Conservation (phyloP, 345 rosid genomes). For the Lagerstroemia speciosa region DNA sequence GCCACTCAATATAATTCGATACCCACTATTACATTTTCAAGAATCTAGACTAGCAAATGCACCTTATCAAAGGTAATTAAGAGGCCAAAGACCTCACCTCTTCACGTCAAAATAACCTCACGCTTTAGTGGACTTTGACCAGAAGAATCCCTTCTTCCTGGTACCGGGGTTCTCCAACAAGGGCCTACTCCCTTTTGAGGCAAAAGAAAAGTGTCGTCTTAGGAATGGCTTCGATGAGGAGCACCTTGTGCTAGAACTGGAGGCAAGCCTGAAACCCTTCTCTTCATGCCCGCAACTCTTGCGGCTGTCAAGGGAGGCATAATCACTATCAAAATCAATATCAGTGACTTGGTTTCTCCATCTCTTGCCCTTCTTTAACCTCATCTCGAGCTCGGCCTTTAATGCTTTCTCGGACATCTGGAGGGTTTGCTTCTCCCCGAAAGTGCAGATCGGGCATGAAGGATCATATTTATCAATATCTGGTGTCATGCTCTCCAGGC, state of each 20-base stretch:
- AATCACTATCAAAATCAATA: conserved; percentile 46
- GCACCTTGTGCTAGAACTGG: conserved; percentile 65
- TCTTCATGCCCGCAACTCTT: conserved; percentile 37
- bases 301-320: conserved; percentile 32
- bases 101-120: conserved; percentile 22
- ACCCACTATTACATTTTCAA: neutral
- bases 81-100: conserved; percentile 2
- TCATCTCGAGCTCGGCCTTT: conserved; percentile 66
- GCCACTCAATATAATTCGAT: neutral
- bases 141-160: conserved; percentile 73
- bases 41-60: neutral
- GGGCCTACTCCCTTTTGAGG: conserved; percentile 53
- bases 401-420: conserved; percentile 75
- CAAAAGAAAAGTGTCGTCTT: conserved; percentile 72
- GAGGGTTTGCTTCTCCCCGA: conserved; percentile 65
- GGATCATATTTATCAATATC: conserved; percentile 84
- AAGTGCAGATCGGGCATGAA: conserved; percentile 77
- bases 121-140: conserved; percentile 78
- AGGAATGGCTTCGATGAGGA: conserved; percentile 55
- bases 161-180: conserved; percentile 39
- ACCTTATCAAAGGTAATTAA: neutral
- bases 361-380: conserved; percentile 53
- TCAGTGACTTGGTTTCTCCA: conserved; percentile 58
- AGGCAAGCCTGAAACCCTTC: conserved; percentile 42
- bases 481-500: conserved; percentile 81